Evolutionary conservation across 1,284 basidiomycete genomes (phyloP), one percentile per base, ranked within the genome.

Genomic region (Jaminaea rosea): DNA sequence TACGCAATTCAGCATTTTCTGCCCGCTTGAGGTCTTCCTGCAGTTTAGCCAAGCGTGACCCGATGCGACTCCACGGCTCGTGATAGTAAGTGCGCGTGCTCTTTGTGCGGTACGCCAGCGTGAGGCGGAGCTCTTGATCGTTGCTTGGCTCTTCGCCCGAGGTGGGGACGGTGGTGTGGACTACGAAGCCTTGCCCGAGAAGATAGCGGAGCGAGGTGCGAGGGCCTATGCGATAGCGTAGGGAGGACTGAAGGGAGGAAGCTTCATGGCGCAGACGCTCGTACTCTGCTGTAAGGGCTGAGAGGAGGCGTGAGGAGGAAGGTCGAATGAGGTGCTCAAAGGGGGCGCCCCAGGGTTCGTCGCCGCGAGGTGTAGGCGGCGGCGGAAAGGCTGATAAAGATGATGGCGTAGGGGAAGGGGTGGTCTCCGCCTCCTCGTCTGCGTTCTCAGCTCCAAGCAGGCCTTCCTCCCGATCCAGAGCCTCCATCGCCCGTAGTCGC

Each of bases 271-370:
- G 61, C 7, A 65, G 47, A 1, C 41, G 13, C 9, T 15, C 37
- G 42, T 68, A 55, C 13, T 63, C 56, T 11, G 59, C 55, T 1
- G 63, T 68, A 0, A 62, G 41, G 0, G 29, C 46, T 1, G 45
- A 46, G 1, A 73, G 53, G 23, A 55, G 45, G 17, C 58, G 58
- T 8, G 63, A 68, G 0, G 69, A 28, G 39, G 45, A 50, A 0
- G 69, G 70, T 34, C 70, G 58, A 17, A 73, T 67, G 6, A 73
- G 53, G 45, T 71, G 70, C 47, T 73, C 69, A 26, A 73, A 64
- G 2, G 55, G 53, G 8, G 62, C 65, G 7, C 70, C 69, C 69
- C 69, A 71, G 2, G 60, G 21, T 0, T 46, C 48, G 15, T 50
- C 44, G 19, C 3, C 24, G n/a, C n/a, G n/a, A n/a, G n/a, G n/a